These are phyloP conservation scores for Boletus fagicola DNA, from an alignment of 768 basidiomycete species.

Conservation along the genomic window DNA sequence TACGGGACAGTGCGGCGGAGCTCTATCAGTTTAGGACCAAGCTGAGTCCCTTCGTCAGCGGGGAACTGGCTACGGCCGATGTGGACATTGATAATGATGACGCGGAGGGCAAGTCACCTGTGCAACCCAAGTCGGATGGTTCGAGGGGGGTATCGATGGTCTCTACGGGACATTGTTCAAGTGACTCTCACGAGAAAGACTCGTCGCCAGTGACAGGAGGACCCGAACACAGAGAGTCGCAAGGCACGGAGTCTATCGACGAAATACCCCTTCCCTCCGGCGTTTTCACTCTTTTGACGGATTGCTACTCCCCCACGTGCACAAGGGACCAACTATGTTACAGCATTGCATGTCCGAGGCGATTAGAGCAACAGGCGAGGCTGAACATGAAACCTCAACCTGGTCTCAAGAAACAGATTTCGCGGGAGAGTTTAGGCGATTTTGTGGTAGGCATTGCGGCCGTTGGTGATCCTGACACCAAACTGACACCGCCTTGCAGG, in stretches of 20 bases:
- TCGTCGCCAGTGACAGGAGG: conserved; percentile 28
- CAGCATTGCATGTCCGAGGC: conserved; percentile 91
- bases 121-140: conserved; percentile 19
- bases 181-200: conserved; percentile 36
- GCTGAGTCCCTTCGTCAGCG: conserved; percentile 82
- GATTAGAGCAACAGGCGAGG: conserved; percentile 91
- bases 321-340: conserved; percentile 94
- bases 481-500: conserved; percentile 40
- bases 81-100: conserved; percentile 38
- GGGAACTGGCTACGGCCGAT: conserved; percentile 49
- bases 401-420: conserved; percentile 81
- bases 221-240: conserved; percentile 27
- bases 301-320: conserved; percentile 98
- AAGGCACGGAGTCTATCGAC: conserved; percentile 49
- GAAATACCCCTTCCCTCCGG: conserved; percentile 81
- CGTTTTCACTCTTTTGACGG: conserved; percentile 93
- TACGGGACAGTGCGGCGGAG: conserved; percentile 85
- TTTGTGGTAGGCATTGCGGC: conserved; percentile 50
- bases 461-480: neutral
- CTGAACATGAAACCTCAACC: conserved; percentile 94
- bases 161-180: conserved; percentile 34
- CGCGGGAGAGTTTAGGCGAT: conserved; percentile 78
- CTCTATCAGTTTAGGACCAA: conserved; percentile 91
- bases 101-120: conserved; percentile 30
- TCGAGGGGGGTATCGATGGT: conserved; percentile 24